A percentile compares a stretch with the other conserved stretches of the same genome.
These are phyloP conservation scores for Hansenula lynferdii DNA, from an alignment of 1,139 yeast species.

Conservation along the genomic window DNA sequence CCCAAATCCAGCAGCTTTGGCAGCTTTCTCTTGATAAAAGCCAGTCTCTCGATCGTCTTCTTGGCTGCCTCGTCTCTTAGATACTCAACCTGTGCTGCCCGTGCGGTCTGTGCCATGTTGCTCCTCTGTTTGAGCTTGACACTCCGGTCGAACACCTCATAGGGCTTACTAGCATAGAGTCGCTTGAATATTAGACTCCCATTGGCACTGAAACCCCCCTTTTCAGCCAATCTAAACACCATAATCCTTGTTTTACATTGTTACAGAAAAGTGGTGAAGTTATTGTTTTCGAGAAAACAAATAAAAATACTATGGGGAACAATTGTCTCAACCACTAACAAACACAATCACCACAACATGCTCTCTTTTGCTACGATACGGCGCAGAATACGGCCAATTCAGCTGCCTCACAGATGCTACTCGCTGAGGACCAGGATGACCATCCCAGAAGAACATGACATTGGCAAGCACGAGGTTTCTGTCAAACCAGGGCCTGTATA, in stretches of 20 bases:
- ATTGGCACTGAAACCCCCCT: no score
- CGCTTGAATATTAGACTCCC: no score
- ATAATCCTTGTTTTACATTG: no score
- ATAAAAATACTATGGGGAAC: background rate
- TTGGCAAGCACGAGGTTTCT: background rate
- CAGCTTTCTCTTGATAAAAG: constrained; percentile 66
- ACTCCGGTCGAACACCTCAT: constrained; percentile 61
- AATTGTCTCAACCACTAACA: background rate
- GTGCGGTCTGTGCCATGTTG: constrained; percentile 41
- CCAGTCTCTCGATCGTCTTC: constrained; percentile 69
- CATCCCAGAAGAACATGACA: background rate
- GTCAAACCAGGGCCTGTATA: background rate
- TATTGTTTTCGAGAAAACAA: background rate
- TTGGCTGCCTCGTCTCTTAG: constrained; percentile 69
- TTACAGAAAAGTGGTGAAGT: constrained; percentile 1
- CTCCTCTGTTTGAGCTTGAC: constrained; percentile 58
- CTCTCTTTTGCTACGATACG: no score
- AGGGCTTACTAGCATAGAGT: constrained; percentile 13
- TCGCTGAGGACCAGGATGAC: background rate
- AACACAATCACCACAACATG: no score
- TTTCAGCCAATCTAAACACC: no score
- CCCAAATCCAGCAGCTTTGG: constrained; percentile 66
- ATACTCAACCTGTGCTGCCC: constrained; percentile 62
- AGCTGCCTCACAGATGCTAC: background rate
- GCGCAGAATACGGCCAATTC: background rate